phyloP scores from a whole-genome alignment of 2,329 filamentous ascomycete genomes.

The Scedosporium boydii region DNA sequence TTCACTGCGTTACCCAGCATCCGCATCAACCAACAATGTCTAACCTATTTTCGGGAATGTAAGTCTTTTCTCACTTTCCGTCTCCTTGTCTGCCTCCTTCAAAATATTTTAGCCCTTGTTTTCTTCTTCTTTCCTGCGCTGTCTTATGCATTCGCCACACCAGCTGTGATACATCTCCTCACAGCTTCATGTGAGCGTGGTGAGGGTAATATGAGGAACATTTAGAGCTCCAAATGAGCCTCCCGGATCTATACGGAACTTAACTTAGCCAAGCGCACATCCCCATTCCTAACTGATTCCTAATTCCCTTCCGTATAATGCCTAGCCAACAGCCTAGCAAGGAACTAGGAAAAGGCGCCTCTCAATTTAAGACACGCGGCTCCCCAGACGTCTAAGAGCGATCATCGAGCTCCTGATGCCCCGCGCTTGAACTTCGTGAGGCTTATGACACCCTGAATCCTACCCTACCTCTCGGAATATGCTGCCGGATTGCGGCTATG shows the following conservation, averaged over 20 bases:
- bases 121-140: background rate
- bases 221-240: background rate
- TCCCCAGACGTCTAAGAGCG: background rate
- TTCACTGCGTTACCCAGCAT: constrained; percentile 10
- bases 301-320: background rate
- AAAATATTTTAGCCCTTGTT: background rate
- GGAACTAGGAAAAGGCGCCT: background rate
- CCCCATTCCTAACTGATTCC: background rate
- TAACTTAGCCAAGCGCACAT: background rate
- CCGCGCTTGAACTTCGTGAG: background rate
- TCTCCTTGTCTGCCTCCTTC: background rate
- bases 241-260: background rate
- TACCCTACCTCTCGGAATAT: background rate
- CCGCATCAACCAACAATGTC: constrained; percentile 35
- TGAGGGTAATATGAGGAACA: background rate
- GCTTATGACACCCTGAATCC: background rate
- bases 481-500: background rate
- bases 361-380: background rate
- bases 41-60: constrained; percentile 54
- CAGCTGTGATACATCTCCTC: background rate
- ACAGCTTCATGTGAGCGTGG: background rate
- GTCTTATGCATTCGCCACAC: background rate
- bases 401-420: background rate
- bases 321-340: background rate
- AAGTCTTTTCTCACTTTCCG: constrained; percentile 25